Evolutionary conservation across 352 stramenopile species (phyloP).

Genomic region (Phytophthora melonis): DNA sequence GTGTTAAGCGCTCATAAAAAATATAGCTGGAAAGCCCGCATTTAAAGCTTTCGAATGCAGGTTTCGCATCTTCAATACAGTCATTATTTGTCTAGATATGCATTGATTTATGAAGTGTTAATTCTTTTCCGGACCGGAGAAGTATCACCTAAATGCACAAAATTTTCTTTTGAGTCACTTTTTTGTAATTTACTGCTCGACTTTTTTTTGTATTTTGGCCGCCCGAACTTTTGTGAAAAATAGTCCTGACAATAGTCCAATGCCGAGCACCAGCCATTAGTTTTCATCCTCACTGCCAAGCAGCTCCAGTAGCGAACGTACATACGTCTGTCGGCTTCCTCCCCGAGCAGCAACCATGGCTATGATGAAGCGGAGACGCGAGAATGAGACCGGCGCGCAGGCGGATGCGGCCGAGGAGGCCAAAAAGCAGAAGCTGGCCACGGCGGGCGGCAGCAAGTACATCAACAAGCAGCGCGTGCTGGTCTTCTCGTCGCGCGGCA

Average conservation of each 20-base stretch:
- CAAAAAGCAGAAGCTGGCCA: slow-evolving; percentile 52
- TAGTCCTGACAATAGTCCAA: neutral
- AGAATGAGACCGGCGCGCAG: slow-evolving; percentile 46
- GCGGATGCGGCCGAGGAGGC: slow-evolving; percentile 34
- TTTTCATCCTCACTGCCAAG: slow-evolving; percentile 7
- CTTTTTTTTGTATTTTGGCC: no score
- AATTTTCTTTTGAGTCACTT: no score
- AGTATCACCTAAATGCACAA: no score
- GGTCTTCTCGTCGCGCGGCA: slow-evolving; percentile 93
- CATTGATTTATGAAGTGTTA: no score
- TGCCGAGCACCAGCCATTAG: slow-evolving; percentile 37
- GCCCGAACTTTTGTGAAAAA: no score
- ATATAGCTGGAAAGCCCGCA: no score
- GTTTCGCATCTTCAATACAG: no score
- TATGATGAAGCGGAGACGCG: slow-evolving; percentile 56
- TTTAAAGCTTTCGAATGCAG: no score
- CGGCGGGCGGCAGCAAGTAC: slow-evolving; percentile 62
- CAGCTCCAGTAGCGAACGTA: slow-evolving; percentile 16
- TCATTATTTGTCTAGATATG: no score
- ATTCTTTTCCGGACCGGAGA: no score
- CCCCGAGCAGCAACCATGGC: slow-evolving; percentile 32
- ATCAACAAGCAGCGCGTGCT: slow-evolving; percentile 95
- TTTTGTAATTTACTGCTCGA: no score
- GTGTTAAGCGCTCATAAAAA: no score
- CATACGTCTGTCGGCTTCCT: neutral